Percentiles rank a stretch among this genome's conserved stretches.
phyloP scores from a whole-genome alignment of 2,329 filamentous ascomycete species.

The Ophiostoma ulmi region DNA sequence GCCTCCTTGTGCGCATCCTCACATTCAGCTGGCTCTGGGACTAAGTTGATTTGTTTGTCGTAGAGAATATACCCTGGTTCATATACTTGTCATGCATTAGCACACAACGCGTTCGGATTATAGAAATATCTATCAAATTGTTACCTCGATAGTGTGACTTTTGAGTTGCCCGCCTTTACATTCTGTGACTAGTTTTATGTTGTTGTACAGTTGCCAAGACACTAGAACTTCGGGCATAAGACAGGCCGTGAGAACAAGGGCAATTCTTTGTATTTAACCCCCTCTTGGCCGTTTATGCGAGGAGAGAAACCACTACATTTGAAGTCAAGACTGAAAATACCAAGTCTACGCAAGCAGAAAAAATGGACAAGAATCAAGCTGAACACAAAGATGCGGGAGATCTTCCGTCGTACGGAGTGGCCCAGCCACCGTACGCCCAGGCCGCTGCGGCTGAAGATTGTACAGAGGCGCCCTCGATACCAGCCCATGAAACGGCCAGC shows the following conservation, averaged over 20 bases:
- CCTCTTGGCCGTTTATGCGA: neutral
- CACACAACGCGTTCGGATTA: no score
- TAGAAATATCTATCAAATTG: no score
- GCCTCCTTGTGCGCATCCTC: neutral
- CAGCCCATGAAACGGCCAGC: neutral
- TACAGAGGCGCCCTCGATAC: neutral
- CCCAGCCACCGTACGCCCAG: neutral
- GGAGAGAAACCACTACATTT: neutral
- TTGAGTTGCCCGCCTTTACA: no score
- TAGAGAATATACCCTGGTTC: neutral
- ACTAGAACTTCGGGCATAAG: neutral
- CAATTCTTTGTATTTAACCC: neutral
- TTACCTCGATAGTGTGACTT: no score
- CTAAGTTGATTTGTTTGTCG: neutral
- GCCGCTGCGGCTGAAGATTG: neutral
- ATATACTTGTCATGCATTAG: neutral
- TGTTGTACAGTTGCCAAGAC: neutral
- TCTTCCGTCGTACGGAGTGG: neutral
- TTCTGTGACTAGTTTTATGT: no score
- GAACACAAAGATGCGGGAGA: neutral
- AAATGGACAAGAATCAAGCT: neutral
- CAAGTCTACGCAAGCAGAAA: neutral
- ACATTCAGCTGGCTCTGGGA: conserved; percentile 22
- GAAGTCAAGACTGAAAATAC: neutral
- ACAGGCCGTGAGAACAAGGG: neutral